phyloP scores from a whole-genome alignment of 305 asterid species.

The Fraxinus xanthoxyloides region DNA sequence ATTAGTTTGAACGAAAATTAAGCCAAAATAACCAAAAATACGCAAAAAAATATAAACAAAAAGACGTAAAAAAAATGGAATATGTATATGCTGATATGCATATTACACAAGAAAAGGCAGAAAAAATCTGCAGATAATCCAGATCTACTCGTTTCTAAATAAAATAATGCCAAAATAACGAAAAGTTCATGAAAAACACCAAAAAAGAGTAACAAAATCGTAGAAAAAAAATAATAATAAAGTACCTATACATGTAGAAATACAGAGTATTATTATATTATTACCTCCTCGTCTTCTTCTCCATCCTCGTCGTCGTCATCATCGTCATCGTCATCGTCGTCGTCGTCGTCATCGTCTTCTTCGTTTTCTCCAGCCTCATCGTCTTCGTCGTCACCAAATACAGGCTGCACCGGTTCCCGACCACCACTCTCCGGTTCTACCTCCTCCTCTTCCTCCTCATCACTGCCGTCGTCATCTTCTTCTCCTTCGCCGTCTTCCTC shows the following conservation, averaged over 20 bases:
- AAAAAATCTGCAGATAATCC: not conserved
- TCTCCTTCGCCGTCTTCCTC: conserved; percentile 38
- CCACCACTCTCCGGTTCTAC: conserved; percentile 41
- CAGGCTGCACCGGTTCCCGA: conserved; percentile 29
- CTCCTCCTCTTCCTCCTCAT: conserved; percentile 41
- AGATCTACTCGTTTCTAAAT: conserved; percentile 21
- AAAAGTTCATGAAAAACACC: not conserved
- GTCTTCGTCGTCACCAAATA: conserved; percentile 43
- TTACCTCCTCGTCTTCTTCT: conserved; percentile 50
- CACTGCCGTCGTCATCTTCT: conserved; percentile 23
- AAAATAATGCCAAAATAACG: not conserved
- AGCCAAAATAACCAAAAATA: not conserved
- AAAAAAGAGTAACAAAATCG: not conserved
- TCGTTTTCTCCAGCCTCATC: conserved; percentile 46
- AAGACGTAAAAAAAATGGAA: not conserved
- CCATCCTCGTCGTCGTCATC: conserved; percentile 44
- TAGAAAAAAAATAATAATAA: not conserved
- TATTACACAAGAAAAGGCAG: not conserved
- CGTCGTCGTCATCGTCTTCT: conserved; percentile 44
- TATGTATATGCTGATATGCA: not conserved
- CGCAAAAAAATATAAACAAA: not conserved
- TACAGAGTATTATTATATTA: not conserved
- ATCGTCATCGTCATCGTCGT: conserved; percentile 46
- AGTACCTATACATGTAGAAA: not conserved
- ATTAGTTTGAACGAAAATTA: not conserved